These are phyloP conservation scores for Lolium perenne DNA, from an alignment of 176 grass and related monocot species.

Conservation along the genomic window DNA sequence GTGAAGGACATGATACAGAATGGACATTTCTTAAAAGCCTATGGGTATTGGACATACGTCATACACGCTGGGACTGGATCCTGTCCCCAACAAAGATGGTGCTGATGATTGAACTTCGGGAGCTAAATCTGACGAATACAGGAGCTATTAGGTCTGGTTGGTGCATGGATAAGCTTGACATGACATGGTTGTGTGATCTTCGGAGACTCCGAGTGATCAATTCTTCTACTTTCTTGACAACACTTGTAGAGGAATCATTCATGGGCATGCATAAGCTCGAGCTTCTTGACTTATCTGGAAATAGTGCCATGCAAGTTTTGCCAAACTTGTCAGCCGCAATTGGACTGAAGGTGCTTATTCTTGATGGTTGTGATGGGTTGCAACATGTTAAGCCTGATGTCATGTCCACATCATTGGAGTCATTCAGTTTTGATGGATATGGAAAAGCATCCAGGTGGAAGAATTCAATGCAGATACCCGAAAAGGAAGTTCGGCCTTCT, in stretches of 20 bases:
- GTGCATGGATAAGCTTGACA: not conserved
- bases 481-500: not conserved
- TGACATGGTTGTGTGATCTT: not conserved
- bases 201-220: not conserved
- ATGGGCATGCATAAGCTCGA: not conserved
- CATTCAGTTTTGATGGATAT: conserved; percentile 22
- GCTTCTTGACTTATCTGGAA: conserved; percentile 15
- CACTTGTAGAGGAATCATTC: not conserved
- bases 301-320: not conserved
- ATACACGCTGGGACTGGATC: not conserved
- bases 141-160: not conserved
- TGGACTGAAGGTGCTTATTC: not conserved
- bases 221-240: not conserved
- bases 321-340: not conserved
- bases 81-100: not conserved
- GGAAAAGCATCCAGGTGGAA: not conserved
- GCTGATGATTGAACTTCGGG: not conserved
- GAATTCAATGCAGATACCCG: not conserved
- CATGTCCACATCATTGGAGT: not conserved
- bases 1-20: not conserved
- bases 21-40: conserved; percentile 7
- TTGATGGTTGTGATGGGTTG: not conserved
- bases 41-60: conserved; percentile 10
- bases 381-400: not conserved
- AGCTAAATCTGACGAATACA: not conserved